phyloP scores from a whole-genome alignment of 108 stramenopile genomes.

The Pseudonitzschia delicatissima region DNA sequence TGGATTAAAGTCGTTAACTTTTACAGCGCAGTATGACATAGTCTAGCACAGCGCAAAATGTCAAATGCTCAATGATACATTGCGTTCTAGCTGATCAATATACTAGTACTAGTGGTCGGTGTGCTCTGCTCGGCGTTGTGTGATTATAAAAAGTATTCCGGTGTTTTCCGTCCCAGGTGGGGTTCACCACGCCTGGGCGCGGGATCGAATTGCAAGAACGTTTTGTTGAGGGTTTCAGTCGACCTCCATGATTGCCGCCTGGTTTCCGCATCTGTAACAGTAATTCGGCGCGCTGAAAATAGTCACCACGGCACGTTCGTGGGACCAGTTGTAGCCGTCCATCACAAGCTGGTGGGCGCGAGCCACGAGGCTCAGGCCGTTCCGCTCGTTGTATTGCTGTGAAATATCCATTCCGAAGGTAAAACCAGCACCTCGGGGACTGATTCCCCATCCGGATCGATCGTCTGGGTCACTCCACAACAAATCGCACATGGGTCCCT shows the following conservation, averaged over 20 bases:
- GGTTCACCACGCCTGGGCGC: constrained; percentile 97
- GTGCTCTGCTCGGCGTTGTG: no score
- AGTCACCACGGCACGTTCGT: constrained; percentile 93
- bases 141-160: constrained; percentile 94
- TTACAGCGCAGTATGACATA: no score
- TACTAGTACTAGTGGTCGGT: no score
- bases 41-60: no score
- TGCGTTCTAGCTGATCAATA: no score
- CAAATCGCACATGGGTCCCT: constrained; percentile 98
- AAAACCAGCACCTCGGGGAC: constrained; percentile 96
- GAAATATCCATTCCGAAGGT: constrained; percentile 91
- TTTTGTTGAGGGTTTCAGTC: constrained; percentile 87
- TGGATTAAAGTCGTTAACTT: no score
- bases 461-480: constrained; percentile 98
- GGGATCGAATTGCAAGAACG: constrained; percentile 94
- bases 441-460: constrained; percentile 95
- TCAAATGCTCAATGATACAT: no score
- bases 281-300: constrained; percentile 99
- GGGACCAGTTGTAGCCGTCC: constrained; percentile 98
- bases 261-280: constrained; percentile 99
- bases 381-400: constrained; percentile 86
- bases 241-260: constrained; percentile 98
- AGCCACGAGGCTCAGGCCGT: constrained; percentile 81
- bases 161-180: constrained; percentile 85
- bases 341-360: constrained; percentile 94